Base-by-base conservation (phyloP, 345 rosid genomes). In the Heritiera fomes region DNA sequence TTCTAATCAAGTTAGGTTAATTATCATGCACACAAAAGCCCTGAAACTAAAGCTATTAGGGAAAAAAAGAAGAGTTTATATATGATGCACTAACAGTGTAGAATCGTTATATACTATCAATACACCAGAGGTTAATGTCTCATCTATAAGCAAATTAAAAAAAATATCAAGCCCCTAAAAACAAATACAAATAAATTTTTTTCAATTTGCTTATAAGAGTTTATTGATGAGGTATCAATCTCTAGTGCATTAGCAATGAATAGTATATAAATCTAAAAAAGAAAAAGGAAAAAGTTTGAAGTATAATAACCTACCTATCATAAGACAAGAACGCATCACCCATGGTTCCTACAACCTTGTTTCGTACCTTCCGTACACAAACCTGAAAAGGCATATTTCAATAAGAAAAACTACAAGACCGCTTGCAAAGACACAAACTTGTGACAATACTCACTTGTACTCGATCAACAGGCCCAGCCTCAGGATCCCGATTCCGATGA, bases 331-430 rank as follows among this genome's bases (percentile, higher is more conserved):
- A 85, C 4, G 92, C 94, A 64, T 96, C 97, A 7, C 99, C 98
- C 47, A 94, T 90, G 32, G 87, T 91, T 78, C 99, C 99, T 11
- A 83, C 89, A 55, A 92, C 92, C 89, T 96, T 96, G 79, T 94
- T 96, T 61, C 99, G 89, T n/a, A 96, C 99, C 84, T 96, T 96
- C 80, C 97, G 89, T 1, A 94, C 90, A 79, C 93, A 90, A 81
- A 96, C 89, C 98, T 96, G 84, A 82, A 84, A 68, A 68, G 43
- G 23, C 75, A 69, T 28, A 56, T 68, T 69, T 67, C 74, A 77
- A 49, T 14, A 14, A 68, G 20, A 23, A n/a, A 58, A 23, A 68
- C 58, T 13, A 28, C 7, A 30, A 56, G 38, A 47, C 34, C 15
- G 56, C 56, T 18, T 15, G 15, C 13, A 63, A 32, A 56, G 58